Percentiles rank a stretch among this genome's conserved stretches.
phyloP scores from a whole-genome alignment of 768 basidiomycete species.

The Hemileccinum impolitum region DNA sequence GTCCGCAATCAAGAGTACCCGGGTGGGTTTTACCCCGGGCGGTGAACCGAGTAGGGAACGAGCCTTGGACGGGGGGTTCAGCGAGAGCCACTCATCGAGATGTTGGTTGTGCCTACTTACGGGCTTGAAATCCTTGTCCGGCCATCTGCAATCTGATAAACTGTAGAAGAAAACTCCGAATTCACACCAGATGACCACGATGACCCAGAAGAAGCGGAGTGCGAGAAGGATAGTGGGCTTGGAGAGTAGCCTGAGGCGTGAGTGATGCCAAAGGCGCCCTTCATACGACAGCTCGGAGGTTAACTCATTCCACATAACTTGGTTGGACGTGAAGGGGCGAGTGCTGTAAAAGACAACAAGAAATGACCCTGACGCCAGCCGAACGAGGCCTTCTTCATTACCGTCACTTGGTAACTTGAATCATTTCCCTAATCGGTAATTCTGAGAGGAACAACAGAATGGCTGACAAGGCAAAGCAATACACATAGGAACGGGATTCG shows the following conservation, averaged over 20 bases:
- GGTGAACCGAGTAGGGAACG: neutral
- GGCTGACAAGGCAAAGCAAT: no score
- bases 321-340: neutral
- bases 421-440: slow-evolving; percentile 12
- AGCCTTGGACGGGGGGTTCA: slow-evolving; percentile 11
- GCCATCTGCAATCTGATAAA: slow-evolving; percentile 60
- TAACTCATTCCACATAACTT: slow-evolving; percentile 28
- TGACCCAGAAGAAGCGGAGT: slow-evolving; percentile 51
- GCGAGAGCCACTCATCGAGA: neutral
- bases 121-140: slow-evolving; percentile 33
- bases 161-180: slow-evolving; percentile 56
- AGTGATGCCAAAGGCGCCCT: slow-evolving; percentile 21
- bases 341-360: neutral
- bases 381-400: neutral
- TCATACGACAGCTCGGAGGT: slow-evolving; percentile 17
- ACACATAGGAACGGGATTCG: no score
- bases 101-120: slow-evolving; percentile 18
- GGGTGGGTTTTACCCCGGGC: slow-evolving; percentile 36
- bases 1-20: slow-evolving; percentile 68
- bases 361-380: neutral
- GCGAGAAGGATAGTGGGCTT: slow-evolving; percentile 37
- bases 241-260: slow-evolving; percentile 24
- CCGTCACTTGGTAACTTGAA: slow-evolving; percentile 5
- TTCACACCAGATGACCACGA: slow-evolving; percentile 65
- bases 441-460: no score